These are phyloP conservation scores for Schizosaccharomyces osmophilus DNA, from an alignment of 805 yeast species.

Conservation along the genomic window DNA sequence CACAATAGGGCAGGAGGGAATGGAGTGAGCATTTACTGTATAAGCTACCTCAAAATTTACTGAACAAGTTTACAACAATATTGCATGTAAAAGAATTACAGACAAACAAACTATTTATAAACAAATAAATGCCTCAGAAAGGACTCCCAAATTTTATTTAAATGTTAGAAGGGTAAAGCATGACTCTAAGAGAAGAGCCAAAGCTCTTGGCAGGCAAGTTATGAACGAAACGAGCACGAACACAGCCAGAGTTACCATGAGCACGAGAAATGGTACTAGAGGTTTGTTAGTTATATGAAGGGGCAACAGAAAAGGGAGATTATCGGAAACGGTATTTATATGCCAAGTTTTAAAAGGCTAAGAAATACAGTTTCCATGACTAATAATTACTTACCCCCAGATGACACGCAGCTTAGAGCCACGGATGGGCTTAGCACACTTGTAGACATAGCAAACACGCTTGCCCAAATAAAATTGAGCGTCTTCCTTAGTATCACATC, in stretches of 20 bases:
- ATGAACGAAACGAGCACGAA: slow-evolving; percentile 95
- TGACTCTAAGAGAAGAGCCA: slow-evolving; percentile 96
- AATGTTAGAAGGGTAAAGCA: slow-evolving; percentile 3
- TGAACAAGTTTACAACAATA: neutral
- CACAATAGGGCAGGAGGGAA: too few relatives aligned
- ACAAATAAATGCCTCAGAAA: neutral
- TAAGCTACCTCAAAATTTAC: too few relatives aligned
- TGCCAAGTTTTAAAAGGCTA: too few relatives aligned
- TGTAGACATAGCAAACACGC: slow-evolving; percentile 98
- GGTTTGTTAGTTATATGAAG: neutral
- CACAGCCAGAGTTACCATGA: slow-evolving; percentile 95
- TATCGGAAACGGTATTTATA: neutral
- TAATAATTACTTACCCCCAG: slow-evolving; percentile 42
- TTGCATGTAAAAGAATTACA: neutral
- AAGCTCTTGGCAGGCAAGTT: slow-evolving; percentile 98
- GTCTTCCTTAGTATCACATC: slow-evolving; percentile 74
- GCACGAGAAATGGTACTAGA: neutral
- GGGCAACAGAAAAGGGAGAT: neutral
- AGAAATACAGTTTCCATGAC: too few relatives aligned
- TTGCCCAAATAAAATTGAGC: slow-evolving; percentile 98
- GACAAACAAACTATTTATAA: neutral
- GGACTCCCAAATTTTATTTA: neutral
- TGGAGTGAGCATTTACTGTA: too few relatives aligned
- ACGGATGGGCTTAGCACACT: slow-evolving; percentile 84
- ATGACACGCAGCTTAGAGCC: slow-evolving; percentile 98